Base-by-base conservation (phyloP, 225 moss, liverwort and hornwort species). In the Pseudisothecium myosuroides region DNA sequence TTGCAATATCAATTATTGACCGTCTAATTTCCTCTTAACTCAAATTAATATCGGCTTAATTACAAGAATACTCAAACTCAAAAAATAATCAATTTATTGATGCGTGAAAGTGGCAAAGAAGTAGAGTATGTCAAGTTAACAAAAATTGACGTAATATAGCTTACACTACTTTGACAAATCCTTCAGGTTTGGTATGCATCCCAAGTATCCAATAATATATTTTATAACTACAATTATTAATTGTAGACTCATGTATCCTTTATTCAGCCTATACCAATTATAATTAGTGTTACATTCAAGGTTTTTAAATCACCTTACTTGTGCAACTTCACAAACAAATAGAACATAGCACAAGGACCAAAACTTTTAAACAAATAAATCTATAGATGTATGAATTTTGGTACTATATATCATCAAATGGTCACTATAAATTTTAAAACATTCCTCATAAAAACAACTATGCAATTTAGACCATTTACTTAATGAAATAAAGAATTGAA, bases 241-340 rank as follows among this genome's bases (percentile, higher is more conserved):
- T 67, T n/a, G 10, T 12, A 64, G 37, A 6, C 6, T 37, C 1
- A 0, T 0, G 0, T 39, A 39, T 7, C 13, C 12, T 67, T n/a
- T 65, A 36, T 36, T 65, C 10, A 65, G 0, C 5, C 10, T 9
- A 36, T 19, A 36, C 2, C 12, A 68, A 12, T 2, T 12, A 17
- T n/a, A 22, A 19, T 7, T 23, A 39, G 4, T n/a, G 2, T 9
- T 27, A 72, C 43, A 27, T 72, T 41, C 20, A 72, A 43, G 72
- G 41, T 72, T 5, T 14, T 41, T 72, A 71, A 71, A 26, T 15
- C 8, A 3, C 7, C 2, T 24, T 39, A 14, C 8, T 41, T 0
- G 0, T 39, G 14, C 7, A 39, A 11, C 39, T 71, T 41, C 1
- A 71, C 24, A 24, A 39, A 39, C 4, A 69, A 37, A 12, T 68